Base-by-base conservation (phyloP, 179 eudicot species). In the Actinidia polygama region DNA sequence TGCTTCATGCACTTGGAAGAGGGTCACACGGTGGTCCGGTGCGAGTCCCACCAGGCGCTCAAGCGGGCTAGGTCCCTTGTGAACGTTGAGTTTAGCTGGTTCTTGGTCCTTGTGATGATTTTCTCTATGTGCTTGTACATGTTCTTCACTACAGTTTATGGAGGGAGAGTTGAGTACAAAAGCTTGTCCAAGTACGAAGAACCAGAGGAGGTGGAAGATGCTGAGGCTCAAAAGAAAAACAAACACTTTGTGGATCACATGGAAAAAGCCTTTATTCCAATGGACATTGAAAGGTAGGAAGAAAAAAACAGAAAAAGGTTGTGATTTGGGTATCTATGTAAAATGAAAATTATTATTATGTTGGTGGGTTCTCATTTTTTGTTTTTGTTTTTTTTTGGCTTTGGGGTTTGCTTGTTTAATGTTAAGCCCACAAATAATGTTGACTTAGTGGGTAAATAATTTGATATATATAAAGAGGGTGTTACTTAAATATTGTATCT, bases 61-160 rank as follows among this genome's bases (percentile, higher is more conserved):
- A 90, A 93, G 23, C 87, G 97, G 2, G 97, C 98, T 5, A 93
- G 88, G 78, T 85, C 97, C 2, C 84, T 94, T 1, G 96, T 91
- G 6, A 94, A 93, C 47, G 89, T 94, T 62, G 24, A 71, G 73
- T 94, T 94, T 47, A 91, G 98, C 44, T 91, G 95, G 98, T 89
- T 85, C 49, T 66, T 94, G 36, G 84, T 92, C 23, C 54, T 89
- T 18, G 78, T 87, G 70, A 86, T 84, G 0, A 23, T 87, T 10
- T 90, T 90, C 71, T 85, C 88, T 2, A 80, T 89, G 68, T 67
- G 88, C 12, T 84, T 86, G 67, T 91, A 94, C 76, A 53, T 92
- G 64, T 51, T 83, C 6, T 78, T 90, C 85, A 81, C 16, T 19
- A 68, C 15, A 36, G 40, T 68, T 36, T 68, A 67, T 36, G 47